A percentile compares a stretch with the other conserved stretches of the same genome.
phyloP scores from a whole-genome alignment of 805 yeast species.

The Torulaspora delbrueckii region DNA sequence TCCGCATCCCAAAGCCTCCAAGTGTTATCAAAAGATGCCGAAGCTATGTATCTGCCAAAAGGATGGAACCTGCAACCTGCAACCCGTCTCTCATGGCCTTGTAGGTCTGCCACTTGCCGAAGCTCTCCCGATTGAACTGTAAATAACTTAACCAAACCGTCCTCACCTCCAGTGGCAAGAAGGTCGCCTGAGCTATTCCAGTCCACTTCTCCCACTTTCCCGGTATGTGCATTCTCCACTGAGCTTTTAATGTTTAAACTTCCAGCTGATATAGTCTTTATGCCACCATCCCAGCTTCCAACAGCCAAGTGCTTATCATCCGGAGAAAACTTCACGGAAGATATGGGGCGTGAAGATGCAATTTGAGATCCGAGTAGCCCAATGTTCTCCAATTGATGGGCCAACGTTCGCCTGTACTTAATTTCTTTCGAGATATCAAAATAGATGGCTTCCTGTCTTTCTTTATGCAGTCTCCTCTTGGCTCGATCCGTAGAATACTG shows the following conservation, averaged over 20 bases:
- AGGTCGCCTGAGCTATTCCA: slow-evolving; percentile 46
- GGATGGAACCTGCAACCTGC: slow-evolving; percentile 65
- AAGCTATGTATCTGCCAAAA: slow-evolving; percentile 46
- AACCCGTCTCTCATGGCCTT: slow-evolving; percentile 55
- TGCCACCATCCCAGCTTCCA: slow-evolving; percentile 82
- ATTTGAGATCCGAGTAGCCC: slow-evolving; percentile 65
- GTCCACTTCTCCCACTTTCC: slow-evolving; percentile 65
- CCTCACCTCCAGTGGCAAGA: slow-evolving; percentile 45
- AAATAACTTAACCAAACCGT: slow-evolving; percentile 40
- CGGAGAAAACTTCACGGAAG: slow-evolving; percentile 47
- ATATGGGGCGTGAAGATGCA: slow-evolving; percentile 63
- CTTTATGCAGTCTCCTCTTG: slow-evolving; percentile 37
- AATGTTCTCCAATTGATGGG: slow-evolving; percentile 32
- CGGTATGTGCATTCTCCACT: slow-evolving; percentile 38
- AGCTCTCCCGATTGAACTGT: slow-evolving; percentile 20
- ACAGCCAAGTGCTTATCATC: slow-evolving; percentile 44
- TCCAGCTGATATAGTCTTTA: slow-evolving; percentile 45
- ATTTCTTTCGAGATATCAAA: slow-evolving; percentile 43
- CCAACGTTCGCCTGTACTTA: slow-evolving; percentile 43
- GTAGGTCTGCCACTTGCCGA: slow-evolving; percentile 22
- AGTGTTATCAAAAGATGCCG: slow-evolving; percentile 78
- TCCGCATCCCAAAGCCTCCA: slow-evolving; percentile 85
- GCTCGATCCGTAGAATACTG: slow-evolving; percentile 47
- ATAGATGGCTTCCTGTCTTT: slow-evolving; percentile 28
- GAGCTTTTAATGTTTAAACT: slow-evolving; percentile 33